A percentile compares a stretch with the other conserved stretches of the same genome.
Conservation (phyloP, 2,329 filamentous ascomycete species). For the Berkeleyomyces basicola region DNA sequence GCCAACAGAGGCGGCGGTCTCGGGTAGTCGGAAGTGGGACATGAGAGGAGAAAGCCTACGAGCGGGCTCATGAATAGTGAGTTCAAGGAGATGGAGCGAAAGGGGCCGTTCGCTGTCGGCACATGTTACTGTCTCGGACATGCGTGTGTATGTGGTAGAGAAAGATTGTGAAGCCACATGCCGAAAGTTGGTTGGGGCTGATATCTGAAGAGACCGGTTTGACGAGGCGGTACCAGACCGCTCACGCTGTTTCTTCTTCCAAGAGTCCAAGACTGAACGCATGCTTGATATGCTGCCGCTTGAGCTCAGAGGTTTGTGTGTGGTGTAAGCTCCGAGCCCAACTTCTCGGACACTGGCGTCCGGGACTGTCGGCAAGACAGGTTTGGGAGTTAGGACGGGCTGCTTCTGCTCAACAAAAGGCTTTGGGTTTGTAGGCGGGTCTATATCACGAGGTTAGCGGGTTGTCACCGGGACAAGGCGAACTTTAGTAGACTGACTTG, state of each 20-base stretch:
- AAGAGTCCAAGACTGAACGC: constrained; percentile 20
- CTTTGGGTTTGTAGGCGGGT: background rate
- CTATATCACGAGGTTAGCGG: background rate
- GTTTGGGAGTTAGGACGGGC: constrained; percentile 3
- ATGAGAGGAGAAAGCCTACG: constrained; percentile 38
- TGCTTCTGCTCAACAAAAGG: constrained; percentile 7
- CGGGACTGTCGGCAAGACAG: constrained; percentile 17
- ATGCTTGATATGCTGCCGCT: constrained; percentile 16
- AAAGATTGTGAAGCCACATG: constrained; percentile 22
- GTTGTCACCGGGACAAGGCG: no score
- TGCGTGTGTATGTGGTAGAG: constrained; percentile 1
- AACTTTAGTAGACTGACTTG: background rate
- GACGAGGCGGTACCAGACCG: constrained; percentile 16
- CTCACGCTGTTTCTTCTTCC: constrained; percentile 20
- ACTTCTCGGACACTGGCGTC: constrained; percentile 20
- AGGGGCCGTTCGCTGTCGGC: constrained; percentile 18
- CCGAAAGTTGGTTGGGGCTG: constrained; percentile 41
- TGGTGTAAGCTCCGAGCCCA: constrained; percentile 19
- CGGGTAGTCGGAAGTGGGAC: constrained; percentile 30
- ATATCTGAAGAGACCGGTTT: constrained; percentile 36
- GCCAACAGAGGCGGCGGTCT: background rate
- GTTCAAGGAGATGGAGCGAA: constrained; percentile 38
- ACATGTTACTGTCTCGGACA: background rate
- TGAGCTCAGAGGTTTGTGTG: constrained; percentile 17
- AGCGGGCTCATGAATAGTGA: constrained; percentile 32